Evolutionary conservation across 495 filamentous ascomycete species (phyloP), one percentile per base, ranked within the genome.

Genomic region (Penicillium parvum): DNA sequence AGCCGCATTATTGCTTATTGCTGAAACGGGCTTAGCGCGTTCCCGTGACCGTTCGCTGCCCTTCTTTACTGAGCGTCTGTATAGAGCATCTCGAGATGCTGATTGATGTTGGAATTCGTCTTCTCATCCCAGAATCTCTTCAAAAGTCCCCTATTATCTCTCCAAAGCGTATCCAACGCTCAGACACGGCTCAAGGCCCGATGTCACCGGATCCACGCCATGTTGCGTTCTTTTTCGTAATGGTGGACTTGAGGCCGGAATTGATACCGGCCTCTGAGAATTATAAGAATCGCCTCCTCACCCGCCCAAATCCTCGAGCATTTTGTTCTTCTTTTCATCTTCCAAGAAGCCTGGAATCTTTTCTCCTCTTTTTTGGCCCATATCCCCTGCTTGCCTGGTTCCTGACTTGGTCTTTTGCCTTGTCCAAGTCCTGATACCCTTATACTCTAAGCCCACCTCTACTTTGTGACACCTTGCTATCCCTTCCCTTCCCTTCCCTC

Each of bases 191-290:
- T 30, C 23, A 27, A 37, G 18, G 17, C 18, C 33, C 20, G 46
- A 52, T 41, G 40, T 52, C 40, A 53, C 37, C 27, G 29, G 50
- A 40, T 56, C 46, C 56, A 57, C 63, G 59, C 47, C 16, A 45
- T 54, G 41, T 54, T 43, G 32, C 42, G 49, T 53, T 61, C 58
- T 57, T 29, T 67, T 64, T 58, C 52, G 66, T 69, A 64, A 51
- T 34, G 57, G 22, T 29, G 27, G 33, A 30, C 43, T 32, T 53
- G 55, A 47, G 46, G 44, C 33, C 41, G 56, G 39, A 47, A 56
- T 40, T 50, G 49, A 74, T 75, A 74, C 78, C 78, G 77, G 77
- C 78, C 77, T 72, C 69, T 48, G 48, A 55, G 64, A 66, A 73
- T 79, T 77, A 73, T 73, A 73, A 76, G 68, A 69, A 65, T 61